Conservation (phyloP, 768 basidiomycete species). For the Infundibulicybe gibba region DNA sequence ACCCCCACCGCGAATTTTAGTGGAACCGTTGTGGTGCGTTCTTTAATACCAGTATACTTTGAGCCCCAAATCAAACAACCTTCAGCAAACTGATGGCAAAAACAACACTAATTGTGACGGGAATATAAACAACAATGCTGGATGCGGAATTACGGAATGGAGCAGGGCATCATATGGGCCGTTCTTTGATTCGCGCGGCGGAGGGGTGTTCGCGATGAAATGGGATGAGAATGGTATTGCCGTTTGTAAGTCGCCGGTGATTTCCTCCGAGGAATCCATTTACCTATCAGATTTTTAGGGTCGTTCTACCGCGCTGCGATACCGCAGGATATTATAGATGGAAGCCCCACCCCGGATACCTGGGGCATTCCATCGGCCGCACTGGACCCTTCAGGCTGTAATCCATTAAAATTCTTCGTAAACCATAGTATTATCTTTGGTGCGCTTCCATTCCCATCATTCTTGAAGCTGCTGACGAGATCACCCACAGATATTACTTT, state of each 20-base stretch:
- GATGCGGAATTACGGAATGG: slow-evolving; percentile 78
- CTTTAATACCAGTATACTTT: not conserved
- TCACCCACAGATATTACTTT: slow-evolving; percentile 67
- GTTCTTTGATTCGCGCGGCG: slow-evolving; percentile 73
- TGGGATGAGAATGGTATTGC: slow-evolving; percentile 80
- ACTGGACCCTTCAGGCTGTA: slow-evolving; percentile 50
- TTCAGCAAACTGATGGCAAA: slow-evolving; percentile 42
- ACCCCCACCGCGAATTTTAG: slow-evolving; percentile 54
- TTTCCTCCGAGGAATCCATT: slow-evolving; percentile 1
- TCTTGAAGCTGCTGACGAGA: not conserved
- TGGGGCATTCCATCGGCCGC: slow-evolving; percentile 71
- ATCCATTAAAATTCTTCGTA: slow-evolving; percentile 53
- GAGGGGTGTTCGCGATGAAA: slow-evolving; percentile 87
- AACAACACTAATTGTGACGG: slow-evolving; percentile 56
- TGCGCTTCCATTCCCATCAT: slow-evolving; percentile 34
- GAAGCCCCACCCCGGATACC: slow-evolving; percentile 57
- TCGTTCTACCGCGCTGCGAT: slow-evolving; percentile 80
- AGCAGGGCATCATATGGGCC: slow-evolving; percentile 83
- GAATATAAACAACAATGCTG: slow-evolving; percentile 52
- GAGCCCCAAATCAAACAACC: not conserved
- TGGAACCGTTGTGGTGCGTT: slow-evolving; percentile 58
- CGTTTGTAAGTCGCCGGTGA: slow-evolving; percentile 53
- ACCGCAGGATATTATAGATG: slow-evolving; percentile 59
- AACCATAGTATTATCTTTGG: slow-evolving; percentile 79
- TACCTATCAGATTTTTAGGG: slow-evolving; percentile 38